Evolutionary conservation across 2,329 filamentous ascomycete genomes (phyloP), one percentile per base, ranked within the genome.

Genomic region (Cylindrodendrum hubeiense): DNA sequence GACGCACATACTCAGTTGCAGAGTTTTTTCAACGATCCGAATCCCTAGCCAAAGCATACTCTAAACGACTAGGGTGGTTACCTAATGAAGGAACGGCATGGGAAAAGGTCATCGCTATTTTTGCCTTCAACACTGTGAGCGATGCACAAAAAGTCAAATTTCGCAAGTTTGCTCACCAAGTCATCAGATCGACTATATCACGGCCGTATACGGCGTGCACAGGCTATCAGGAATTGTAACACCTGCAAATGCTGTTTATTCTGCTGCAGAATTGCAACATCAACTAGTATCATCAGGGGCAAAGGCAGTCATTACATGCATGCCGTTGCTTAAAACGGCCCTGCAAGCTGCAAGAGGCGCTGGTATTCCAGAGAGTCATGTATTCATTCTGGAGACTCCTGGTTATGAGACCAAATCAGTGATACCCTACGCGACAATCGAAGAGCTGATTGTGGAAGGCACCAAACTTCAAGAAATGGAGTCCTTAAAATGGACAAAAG

Each of bases 81-180:
- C 88, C 91, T 5, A 91, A 93, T 69, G 78, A 89, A 58, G 93
- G 91, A 8, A 88, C 88, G 0, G 92, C 94, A 76, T 96, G 91
- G 91, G 93, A 96, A 73, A 94, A 94, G 78, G 91, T 95, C 21
- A 82, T 93, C 44, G 90, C 85, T 4, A 83, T 95, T 22, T 96
- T 93, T 79, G 90, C 90, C 17, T 79, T 94, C 60, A 97, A 97
- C 76, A 93, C 92, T 22, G 91, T 93, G 79, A 63, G 86, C 73
- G 15, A 60, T 39, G n/a, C 6, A 6, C 7, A 2, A 26, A 24
- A 37, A 7, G 4, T 13, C 10, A 34, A 7, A 8, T 21, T 22
- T 6, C 49, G 28, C 28, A 24, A 17, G n/a, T 6, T 3, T 21
- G 37, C 19, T 30, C 22, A 46, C 46, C 46, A 15, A 28, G 6